Evolutionary conservation across 2,329 filamentous ascomycete genomes (phyloP), one percentile per base, ranked within the genome.

Genomic region (Alternaria sp.): DNA sequence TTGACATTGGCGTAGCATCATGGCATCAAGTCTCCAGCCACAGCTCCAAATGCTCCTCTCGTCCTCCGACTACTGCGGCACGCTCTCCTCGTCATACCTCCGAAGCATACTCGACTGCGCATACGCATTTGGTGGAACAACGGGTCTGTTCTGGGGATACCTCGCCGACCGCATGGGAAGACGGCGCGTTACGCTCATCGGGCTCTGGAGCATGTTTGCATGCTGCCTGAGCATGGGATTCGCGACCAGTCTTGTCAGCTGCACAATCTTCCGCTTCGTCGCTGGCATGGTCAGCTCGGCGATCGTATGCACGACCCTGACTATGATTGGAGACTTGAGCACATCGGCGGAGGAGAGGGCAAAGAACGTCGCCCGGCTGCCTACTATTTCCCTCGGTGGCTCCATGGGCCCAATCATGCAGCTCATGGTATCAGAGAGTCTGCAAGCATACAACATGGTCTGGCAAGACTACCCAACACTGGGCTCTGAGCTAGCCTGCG

Each of bases 151-250:
- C 55, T 84, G 82, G 82, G 83, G 83, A 23, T 80, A 79, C 57
- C 73, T 82, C 20, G 73, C 82, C 6, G 83, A 84, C 65, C 78
- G 78, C 33, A 71, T 80, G 64, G 83, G 83, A 28, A 77, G 83
- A 8, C 77, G 81, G 47, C 79, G 77, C n/a, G 77, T 83, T n/a
- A 81, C 82, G 6, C 66, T 84, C 53, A 62, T 79, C 20, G 83
- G 83, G n/a, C 71, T 84, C 33, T 77, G 77, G 66, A 79, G 78
- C 54, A 83, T 84, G 78, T 72, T 79, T 37, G 53, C 77, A n/a
- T 84, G 82, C 73, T 84, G 82, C 66, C 51, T 84, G 21, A 77
- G 72, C 63, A 84, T 83, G 81, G 82, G 82, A 12, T 84, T 84
- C 61, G 83, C 82, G 14, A 84, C 79, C 6, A 77, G 74, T 26